Evolutionary conservation across 2,329 filamentous ascomycete species (phyloP), one percentile per base, ranked within the genome.

Genomic region (Aspergillus pseudoviridinutans): DNA sequence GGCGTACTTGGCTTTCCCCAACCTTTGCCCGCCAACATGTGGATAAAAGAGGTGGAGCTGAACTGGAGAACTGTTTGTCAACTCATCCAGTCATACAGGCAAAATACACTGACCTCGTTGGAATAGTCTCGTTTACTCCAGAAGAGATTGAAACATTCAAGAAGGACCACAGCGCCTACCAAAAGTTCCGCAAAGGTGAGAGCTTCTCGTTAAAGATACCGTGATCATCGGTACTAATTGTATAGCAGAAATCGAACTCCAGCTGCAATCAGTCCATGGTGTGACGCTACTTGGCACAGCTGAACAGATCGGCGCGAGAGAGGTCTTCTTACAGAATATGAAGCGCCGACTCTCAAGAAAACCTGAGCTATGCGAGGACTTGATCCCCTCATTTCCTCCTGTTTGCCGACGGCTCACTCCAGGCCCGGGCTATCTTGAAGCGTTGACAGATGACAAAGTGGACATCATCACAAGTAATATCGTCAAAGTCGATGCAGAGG

Each of bases 381-480:
- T 80, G 1, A 61, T 79, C 2, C 77, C 78, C 2, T 54, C 58
- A 4, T 79, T 77, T 49, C 70, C 73, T 4, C 71, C 75, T 7
- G 68, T 71, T 9, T 79, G 78, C 58, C 72, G 77, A 50, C 74
- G 78, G 14, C 66, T 79, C 17, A 79, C 77, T 1, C 79, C 78
- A 0, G 79, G 77, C 0, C 73, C 76, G 0, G 77, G 77, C 1
- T 80, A 80, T 56, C 70, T 90, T 2, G 87, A 89, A 67, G 85
- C 86, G 0, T 74, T 89, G 20, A 79, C 79, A 0, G 77, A 83
- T 57, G 79, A 82, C 5, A 87, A 88, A 55, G 84, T 87, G 1
- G 78, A 82, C 3, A 82, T 84, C 59, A 83, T 88, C 64, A 78
- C 76, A 17, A 80, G 78, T 0, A 76, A 73, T 0, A 89, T 89